Evolutionary conservation across 2,329 filamentous ascomycete species (phyloP), one percentile per base, ranked within the genome.

Genomic region (Chalara sp.): DNA sequence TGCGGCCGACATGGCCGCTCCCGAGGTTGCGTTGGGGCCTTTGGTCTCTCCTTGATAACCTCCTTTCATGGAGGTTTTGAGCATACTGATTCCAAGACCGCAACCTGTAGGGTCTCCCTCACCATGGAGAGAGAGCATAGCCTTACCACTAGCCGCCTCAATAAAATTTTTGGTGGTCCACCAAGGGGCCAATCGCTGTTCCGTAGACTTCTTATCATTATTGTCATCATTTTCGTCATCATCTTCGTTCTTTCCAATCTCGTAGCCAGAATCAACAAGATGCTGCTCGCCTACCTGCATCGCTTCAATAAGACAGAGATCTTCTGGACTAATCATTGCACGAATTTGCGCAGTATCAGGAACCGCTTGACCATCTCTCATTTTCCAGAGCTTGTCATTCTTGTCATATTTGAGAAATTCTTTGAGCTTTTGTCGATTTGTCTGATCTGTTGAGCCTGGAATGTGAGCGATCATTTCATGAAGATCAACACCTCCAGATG

Each of bases 51-150:
- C 89, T 68, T 96, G 79, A 54, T 83, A 99, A 0, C 93, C 93
- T 55, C 93, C 93, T 70, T 99, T 99, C 93, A 99, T 99, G 1
- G 89, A 95, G 0, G 91, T 96, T 64, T 93, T 90, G 67, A 99
- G 91, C 68, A 99, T 96, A 66, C 89, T 96, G 73, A 97, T 96
- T 2, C 89, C 93, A 53, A 96, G 83, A 2, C 93, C 93, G 61
- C 91, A 87, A 29, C 90, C 90, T 0, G 92, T 96, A 4, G 93
- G 93, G 65, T 99, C 93, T 50, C 93, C 93, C 58, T 95, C 89
- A 21, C 93, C 93, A 61, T 96, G 91, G 10, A 99, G 78, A 60
- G 91, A 87, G 44, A 99, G 79, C 93, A 99, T 99, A 3, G 93
- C 93, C 67, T 99, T 99, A 53, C 90, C 89, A 53, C 90, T 85